Evolutionary conservation across 2,329 filamentous ascomycete genomes (phyloP).

Genomic region (Botrytis medusae): DNA sequence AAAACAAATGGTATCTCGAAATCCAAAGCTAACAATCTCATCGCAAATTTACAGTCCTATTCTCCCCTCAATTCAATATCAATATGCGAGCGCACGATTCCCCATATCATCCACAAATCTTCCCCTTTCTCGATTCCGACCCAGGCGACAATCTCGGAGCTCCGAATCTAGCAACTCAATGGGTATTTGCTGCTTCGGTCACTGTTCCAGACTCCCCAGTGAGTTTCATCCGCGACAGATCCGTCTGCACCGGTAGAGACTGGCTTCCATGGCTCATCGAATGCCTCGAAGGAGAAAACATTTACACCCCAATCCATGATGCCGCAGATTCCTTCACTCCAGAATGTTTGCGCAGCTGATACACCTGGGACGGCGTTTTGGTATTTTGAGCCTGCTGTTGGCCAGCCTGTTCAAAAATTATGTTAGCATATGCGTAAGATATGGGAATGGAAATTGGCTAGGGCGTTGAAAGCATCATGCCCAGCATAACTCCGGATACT

Average conservation of each 20-base stretch:
- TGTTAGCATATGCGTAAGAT: background rate
- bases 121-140: background rate
- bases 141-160: too few species aligned
- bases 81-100: background rate
- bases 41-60: background rate
- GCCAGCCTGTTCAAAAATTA: conserved; percentile 49
- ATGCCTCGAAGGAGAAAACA: conserved; percentile 72
- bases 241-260: conserved; percentile 62
- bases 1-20: conserved; percentile 13
- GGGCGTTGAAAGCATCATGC: background rate
- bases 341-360: conserved; percentile 60
- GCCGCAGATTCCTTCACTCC: conserved; percentile 60
- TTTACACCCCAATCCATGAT: conserved; percentile 65
- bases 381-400: conserved; percentile 63
- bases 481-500: too few species aligned
- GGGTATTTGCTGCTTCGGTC: conserved; percentile 57
- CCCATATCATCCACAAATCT: background rate
- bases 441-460: background rate
- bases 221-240: conserved; percentile 59
- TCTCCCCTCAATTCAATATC: background rate
- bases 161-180: conserved; percentile 25
- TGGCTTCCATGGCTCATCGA: conserved; percentile 73
- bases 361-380: conserved; percentile 59
- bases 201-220: conserved; percentile 67
- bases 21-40: conserved; percentile 15